A percentile compares a stretch with the other conserved stretches of the same genome.
Evolutionary conservation across 306 rosid species (phyloP).

Genomic region (Amphicarpaea edgeworthii): DNA sequence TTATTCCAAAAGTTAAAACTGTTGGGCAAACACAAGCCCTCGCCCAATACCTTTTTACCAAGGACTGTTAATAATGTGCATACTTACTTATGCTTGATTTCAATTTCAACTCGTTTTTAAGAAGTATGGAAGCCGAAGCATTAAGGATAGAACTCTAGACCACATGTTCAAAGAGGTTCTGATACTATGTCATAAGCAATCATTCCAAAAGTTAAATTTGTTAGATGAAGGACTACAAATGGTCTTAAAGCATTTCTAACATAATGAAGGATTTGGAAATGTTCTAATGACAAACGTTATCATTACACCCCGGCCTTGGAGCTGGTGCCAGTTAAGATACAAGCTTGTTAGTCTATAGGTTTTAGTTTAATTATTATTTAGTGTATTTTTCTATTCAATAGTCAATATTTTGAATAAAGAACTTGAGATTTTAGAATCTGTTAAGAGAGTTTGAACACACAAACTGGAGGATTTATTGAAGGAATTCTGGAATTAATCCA

Average conservation of each 20-base stretch:
- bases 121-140: background rate
- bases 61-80: background rate
- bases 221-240: background rate
- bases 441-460: background rate
- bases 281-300: background rate
- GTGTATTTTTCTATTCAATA: conserved; percentile 19
- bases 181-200: background rate
- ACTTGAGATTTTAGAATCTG: conserved; percentile 17
- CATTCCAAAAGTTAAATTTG: background rate
- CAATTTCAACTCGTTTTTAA: background rate
- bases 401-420: conserved; percentile 16
- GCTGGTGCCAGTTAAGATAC: conserved; percentile 24
- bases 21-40: background rate
- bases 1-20: background rate
- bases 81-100: conserved; percentile 15
- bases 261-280: background rate
- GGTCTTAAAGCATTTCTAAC: background rate
- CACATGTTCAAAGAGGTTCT: background rate
- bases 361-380: conserved; percentile 8
- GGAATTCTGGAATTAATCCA: background rate
- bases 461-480: background rate
- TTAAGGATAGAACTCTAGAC: background rate
- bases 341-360: conserved; percentile 17
- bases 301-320: background rate
- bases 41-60: background rate